Evolutionary conservation across 306 rosid genomes (phyloP), one percentile per base, ranked within the genome.

Genomic region (Prunus armeniaca): DNA sequence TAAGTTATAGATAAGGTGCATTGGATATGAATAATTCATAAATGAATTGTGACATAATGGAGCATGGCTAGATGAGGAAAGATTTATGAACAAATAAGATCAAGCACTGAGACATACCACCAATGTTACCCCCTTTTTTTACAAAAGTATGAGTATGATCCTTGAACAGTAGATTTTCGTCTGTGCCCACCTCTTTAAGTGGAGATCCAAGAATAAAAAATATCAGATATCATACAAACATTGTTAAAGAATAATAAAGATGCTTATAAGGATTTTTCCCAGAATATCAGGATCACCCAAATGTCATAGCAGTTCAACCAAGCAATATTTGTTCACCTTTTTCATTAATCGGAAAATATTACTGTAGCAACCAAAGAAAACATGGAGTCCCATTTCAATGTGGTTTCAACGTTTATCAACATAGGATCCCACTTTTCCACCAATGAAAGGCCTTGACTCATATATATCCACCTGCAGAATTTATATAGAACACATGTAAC

Each of bases 371-470:
- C 99, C 97, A 50, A 95, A 95, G 88, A 95, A 95, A 72, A 95
- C 99, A 67, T 95, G 99, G 69, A 91, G 83, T 81, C 97, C 99
- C 99, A 95, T 95, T 84, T 95, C 99, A 79, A 92, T 89, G 84
- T 92, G 97, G 77, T 95, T 95, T 72, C 99, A 97, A 58, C 75
- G 78, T 82, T 69, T 91, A 84, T 95, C 99, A 71, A 95, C 96
- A 78, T 89, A 95, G 27, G 99, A 92, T 49, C 93, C 97, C 76
- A 95, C 99, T 88, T 95, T 95, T 43, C 99, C 99, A 30, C 99
- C 99, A 63, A 92, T 90, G 76, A 95, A 95, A 72, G 90, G 3
- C 78, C 97, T 89, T 3, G 97, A 95, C 72, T 95, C 99, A 24
- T 89, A 95, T 74, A 95, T 89, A 86, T 95, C 99, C 83, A 95